Conservation (phyloP, 495 filamentous ascomycete species). For the Lasiosphaeria miniovina region DNA sequence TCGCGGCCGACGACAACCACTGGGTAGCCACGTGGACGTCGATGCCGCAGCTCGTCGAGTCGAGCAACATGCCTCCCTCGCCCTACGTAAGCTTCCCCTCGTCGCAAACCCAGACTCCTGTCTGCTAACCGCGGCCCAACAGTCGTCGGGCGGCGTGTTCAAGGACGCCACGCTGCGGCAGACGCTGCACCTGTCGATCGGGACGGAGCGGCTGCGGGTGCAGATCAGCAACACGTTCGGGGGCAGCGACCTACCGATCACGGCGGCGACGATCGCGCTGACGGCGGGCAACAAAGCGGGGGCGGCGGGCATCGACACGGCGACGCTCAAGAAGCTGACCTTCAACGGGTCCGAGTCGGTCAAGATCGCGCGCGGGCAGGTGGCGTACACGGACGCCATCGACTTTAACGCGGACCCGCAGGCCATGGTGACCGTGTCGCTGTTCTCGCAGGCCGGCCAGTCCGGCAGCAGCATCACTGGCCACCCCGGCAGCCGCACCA, state of each 20-base stretch:
- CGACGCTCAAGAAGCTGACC: constrained; percentile 50
- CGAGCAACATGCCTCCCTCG: constrained; percentile 56
- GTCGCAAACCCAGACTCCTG: not conserved
- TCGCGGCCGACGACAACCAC: constrained; percentile 31
- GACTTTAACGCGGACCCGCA: constrained; percentile 48
- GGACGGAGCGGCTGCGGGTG: constrained; percentile 54
- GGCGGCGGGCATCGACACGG: constrained; percentile 47
- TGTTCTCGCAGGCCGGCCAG: constrained; percentile 60
- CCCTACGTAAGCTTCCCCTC: constrained; percentile 51
- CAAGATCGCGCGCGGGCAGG: constrained; percentile 55
- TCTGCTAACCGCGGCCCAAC: not conserved
- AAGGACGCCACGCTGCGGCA: constrained; percentile 64
- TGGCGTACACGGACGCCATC: constrained; percentile 63
- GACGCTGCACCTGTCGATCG: constrained; percentile 59
- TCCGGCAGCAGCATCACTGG: constrained; percentile 55
- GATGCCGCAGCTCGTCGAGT: constrained; percentile 66
- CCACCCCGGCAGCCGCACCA: constrained; percentile 68
- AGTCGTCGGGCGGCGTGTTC: constrained; percentile 29
- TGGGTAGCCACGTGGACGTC: constrained; percentile 67
- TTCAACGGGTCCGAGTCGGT: constrained; percentile 53
- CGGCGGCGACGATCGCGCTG: constrained; percentile 55
- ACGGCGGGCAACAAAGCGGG: constrained; percentile 52
- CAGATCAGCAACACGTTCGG: constrained; percentile 70
- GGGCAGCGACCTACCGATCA: constrained; percentile 57
- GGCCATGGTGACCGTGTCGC: constrained; percentile 52